Percentiles rank a stretch among this genome's conserved stretches.
These are phyloP conservation scores for Dentipellis fragilis DNA, from an alignment of 768 basidiomycete genomes.

Conservation along the genomic window DNA sequence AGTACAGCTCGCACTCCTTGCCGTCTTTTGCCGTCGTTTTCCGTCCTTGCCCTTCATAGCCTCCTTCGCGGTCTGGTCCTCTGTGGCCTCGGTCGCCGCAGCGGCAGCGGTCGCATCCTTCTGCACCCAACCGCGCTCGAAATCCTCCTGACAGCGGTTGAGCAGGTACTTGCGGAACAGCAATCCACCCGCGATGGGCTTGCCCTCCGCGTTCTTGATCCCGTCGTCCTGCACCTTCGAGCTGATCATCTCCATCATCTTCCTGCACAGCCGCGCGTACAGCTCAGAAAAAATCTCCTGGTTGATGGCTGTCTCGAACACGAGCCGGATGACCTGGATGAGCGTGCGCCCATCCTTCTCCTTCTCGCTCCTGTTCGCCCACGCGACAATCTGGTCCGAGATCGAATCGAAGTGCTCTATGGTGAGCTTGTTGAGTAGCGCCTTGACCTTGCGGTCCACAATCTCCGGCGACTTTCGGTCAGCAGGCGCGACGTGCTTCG, in stretches of 20 bases:
- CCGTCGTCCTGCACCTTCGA: too few species aligned
- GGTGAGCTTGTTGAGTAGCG: too few species aligned
- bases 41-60: neutral
- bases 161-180: conserved; percentile 96
- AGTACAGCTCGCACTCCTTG: conserved; percentile 3
- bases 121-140: conserved; percentile 93
- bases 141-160: conserved; percentile 35
- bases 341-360: too few species aligned
- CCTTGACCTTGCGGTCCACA: too few species aligned
- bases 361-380: too few species aligned
- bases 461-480: too few species aligned
- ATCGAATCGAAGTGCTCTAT: too few species aligned
- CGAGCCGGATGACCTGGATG: neutral
- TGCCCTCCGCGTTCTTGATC: conserved; percentile 71
- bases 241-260: conserved; percentile 92
- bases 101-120: neutral
- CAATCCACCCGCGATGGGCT: conserved; percentile 83
- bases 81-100: neutral
- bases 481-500: too few species aligned
- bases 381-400: too few species aligned
- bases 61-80: neutral
- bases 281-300: conserved; percentile 56
- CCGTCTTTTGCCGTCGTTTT: too few species aligned
- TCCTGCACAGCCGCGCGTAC: conserved; percentile 91
- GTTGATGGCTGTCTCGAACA: neutral